These are phyloP conservation scores for Acorus calamus DNA, from an alignment of 106 monocot species.

Conservation along the genomic window DNA sequence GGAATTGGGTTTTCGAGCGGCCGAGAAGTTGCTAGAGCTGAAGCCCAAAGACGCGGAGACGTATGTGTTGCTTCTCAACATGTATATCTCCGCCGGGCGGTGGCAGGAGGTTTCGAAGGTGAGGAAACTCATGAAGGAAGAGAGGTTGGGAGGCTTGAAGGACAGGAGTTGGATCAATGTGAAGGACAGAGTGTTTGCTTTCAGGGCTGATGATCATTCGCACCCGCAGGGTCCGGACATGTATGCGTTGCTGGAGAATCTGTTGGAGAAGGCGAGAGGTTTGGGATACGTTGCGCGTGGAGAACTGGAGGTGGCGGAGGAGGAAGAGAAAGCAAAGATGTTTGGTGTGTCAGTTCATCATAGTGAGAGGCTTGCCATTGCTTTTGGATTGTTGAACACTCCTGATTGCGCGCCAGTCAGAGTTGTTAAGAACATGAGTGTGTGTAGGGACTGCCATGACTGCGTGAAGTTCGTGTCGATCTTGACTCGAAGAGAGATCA, in stretches of 20 bases:
- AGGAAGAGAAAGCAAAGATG: constrained; percentile 24
- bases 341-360: constrained; percentile 32
- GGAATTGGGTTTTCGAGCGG: constrained; percentile 67
- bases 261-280: constrained; percentile 47
- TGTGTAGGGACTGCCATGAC: constrained; percentile 76
- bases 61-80: constrained; percentile 58
- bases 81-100: constrained; percentile 71
- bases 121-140: constrained; percentile 72
- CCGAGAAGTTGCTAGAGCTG: constrained; percentile 49
- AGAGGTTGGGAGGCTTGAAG: constrained; percentile 49
- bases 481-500: constrained; percentile 51
- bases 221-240: constrained; percentile 33
- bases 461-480: constrained; percentile 46
- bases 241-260: constrained; percentile 35
- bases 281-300: constrained; percentile 43
- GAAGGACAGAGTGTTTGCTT: constrained; percentile 52
- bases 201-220: constrained; percentile 55
- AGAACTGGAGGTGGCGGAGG: constrained; percentile 19
- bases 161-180: constrained; percentile 76
- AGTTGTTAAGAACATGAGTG: constrained; percentile 64
- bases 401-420: constrained; percentile 31
- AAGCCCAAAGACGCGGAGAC: constrained; percentile 55
- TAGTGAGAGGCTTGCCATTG: constrained; percentile 65
- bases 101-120: constrained; percentile 81
- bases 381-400: constrained; percentile 51